These are phyloP conservation scores for Cubamyces sp. DNA, from an alignment of 768 basidiomycete genomes.

Conservation along the genomic window DNA sequence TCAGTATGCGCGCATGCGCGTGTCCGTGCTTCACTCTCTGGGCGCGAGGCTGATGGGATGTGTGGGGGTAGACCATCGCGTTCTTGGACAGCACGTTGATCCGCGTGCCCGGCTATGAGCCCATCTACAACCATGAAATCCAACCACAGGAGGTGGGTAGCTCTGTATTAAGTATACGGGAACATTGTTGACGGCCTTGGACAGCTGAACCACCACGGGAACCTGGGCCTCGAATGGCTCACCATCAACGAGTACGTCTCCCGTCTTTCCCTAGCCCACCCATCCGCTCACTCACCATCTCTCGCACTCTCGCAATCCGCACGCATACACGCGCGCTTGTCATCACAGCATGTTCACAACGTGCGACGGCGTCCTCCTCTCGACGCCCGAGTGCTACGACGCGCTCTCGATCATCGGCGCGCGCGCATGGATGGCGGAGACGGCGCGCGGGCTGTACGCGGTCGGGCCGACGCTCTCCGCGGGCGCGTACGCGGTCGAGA, in stretches of 20 bases:
- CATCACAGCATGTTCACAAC: slow-evolving; percentile 11
- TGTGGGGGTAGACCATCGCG: slow-evolving; percentile 1
- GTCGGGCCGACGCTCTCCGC: slow-evolving; percentile 14
- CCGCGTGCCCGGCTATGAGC: slow-evolving; percentile 16
- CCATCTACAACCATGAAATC: slow-evolving; percentile 12
- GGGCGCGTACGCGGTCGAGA: slow-evolving; percentile 9
- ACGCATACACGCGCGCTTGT: background rate
- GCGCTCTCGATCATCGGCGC: slow-evolving; percentile 6
- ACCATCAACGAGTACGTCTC: slow-evolving; percentile 18
- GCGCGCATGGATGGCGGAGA: slow-evolving; percentile 18
- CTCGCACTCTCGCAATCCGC: background rate
- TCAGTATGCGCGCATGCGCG: background rate
- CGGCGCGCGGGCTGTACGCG: slow-evolving; percentile 16
- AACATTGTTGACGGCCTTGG: background rate
- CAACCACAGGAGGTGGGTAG: slow-evolving; percentile 16
- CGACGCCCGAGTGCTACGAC: slow-evolving; percentile 25
- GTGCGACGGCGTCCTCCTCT: slow-evolving; percentile 21
- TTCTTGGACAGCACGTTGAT: slow-evolving; percentile 7
- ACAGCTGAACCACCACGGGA: slow-evolving; percentile 10
- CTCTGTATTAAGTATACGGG: background rate
- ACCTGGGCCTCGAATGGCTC: slow-evolving; percentile 15
- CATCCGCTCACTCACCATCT: background rate
- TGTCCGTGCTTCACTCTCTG: too few species aligned
- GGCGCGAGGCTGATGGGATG: background rate
- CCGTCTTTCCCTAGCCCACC: too few species aligned